Evolutionary conservation across 768 basidiomycete species (phyloP).

Genomic region (Leucocoprinus birnbaumii): DNA sequence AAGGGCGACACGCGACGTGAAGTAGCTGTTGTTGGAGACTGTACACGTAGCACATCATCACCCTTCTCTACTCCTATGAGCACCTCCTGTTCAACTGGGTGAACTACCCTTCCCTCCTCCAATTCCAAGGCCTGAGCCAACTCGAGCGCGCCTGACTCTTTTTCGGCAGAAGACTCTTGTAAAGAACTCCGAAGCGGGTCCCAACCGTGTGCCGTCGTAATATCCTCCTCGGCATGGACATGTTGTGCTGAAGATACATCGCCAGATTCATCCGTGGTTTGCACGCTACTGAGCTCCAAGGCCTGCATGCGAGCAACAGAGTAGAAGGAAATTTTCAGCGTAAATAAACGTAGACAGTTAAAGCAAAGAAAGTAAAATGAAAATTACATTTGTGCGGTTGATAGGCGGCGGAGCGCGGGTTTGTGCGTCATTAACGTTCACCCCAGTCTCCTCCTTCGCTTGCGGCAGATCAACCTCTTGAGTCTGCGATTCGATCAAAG

Average conservation of each 20-base stretch:
- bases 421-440: not conserved
- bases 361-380: not conserved
- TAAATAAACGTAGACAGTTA: not conserved
- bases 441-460: not conserved
- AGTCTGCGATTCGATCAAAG: not conserved
- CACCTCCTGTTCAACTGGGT: not conserved
- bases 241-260: not conserved
- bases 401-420: not conserved
- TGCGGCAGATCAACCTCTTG: not conserved
- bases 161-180: not conserved
- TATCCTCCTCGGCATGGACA: slow-evolving; percentile 1
- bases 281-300: not conserved
- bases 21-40: slow-evolving; percentile 23
- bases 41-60: slow-evolving; percentile 1
- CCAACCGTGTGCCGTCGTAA: not conserved
- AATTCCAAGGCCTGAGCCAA: not conserved
- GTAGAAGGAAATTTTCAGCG: not conserved
- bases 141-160: not conserved
- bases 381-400: slow-evolving; percentile 4
- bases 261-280: not conserved
- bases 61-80: slow-evolving; percentile 1
- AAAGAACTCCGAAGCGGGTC: slow-evolving; percentile 6
- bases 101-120: slow-evolving; percentile 20
- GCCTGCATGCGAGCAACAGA: not conserved
- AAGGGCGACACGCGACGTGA: slow-evolving; percentile 41